Evolutionary conservation across 495 filamentous ascomycete genomes (phyloP).

Genomic region (Aspergillus homomorphus): DNA sequence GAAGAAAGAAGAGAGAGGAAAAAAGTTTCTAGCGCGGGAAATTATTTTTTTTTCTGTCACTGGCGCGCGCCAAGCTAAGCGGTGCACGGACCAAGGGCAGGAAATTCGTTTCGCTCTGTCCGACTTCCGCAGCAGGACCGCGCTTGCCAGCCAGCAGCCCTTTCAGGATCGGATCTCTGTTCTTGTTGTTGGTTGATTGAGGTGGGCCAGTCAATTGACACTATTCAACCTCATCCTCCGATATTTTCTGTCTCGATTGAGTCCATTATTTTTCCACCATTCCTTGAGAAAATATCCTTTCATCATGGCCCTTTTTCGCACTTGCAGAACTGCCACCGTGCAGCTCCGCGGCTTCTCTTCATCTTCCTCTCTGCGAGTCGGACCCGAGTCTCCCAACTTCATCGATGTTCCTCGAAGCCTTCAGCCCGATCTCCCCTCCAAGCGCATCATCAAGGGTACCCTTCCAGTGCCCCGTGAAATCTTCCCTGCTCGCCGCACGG

Average conservation of each 20-base stretch:
- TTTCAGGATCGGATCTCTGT: neutral
- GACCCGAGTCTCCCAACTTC: constrained; percentile 70
- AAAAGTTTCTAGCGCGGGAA: constrained; percentile 22
- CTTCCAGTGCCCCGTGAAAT: constrained; percentile 68
- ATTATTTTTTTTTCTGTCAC: constrained; percentile 34
- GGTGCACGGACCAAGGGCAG: constrained; percentile 40
- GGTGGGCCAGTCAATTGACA: constrained; percentile 3
- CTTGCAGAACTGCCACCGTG: constrained; percentile 40
- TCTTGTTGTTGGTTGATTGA: constrained; percentile 8
- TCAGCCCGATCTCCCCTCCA: constrained; percentile 44
- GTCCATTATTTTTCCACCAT: neutral
- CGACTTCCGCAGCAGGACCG: constrained; percentile 22
- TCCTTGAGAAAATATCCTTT: constrained; percentile 7
- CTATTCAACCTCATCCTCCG: neutral
- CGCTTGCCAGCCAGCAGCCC: constrained; percentile 14
- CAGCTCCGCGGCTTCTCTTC: constrained; percentile 46
- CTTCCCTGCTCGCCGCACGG: constrained; percentile 48
- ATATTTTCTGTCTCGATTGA: neutral
- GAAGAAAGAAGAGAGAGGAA: constrained; percentile 32
- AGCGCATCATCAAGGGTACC: constrained; percentile 60
- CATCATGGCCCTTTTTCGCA: constrained; percentile 42
- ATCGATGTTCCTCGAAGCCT: constrained; percentile 61
- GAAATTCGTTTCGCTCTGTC: constrained; percentile 46
- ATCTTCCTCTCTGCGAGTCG: constrained; percentile 38
- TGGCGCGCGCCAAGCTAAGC: constrained; percentile 32